phyloP scores from a whole-genome alignment of 768 basidiomycete species.

The Tylopilus sp. region DNA sequence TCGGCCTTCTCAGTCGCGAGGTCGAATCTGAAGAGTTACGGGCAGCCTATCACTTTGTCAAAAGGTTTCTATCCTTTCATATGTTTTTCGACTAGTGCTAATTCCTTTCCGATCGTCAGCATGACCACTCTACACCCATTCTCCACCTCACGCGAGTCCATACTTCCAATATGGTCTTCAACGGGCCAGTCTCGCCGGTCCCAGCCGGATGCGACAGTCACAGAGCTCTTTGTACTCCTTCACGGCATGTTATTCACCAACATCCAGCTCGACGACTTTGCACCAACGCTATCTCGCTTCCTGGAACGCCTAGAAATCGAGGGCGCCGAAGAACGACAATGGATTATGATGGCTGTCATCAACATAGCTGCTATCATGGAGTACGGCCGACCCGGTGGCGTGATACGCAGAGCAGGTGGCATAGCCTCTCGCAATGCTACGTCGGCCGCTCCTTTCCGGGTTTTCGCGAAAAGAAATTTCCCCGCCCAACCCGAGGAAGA shows the following conservation, averaged over 20 bases:
- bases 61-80: conserved; percentile 59
- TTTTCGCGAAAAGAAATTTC: conserved; percentile 47
- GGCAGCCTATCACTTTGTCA: conserved; percentile 89
- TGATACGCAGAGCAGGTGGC: conserved; percentile 63
- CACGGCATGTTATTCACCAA: conserved; percentile 98
- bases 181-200: conserved; percentile 61
- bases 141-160: conserved; percentile 81
- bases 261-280: conserved; percentile 91
- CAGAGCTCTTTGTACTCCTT: conserved; percentile 85
- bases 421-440: conserved; percentile 37
- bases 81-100: background rate
- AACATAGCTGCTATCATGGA: conserved; percentile 83
- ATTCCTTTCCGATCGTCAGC: conserved; percentile 40
- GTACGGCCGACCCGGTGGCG: conserved; percentile 74
- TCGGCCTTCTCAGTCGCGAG: conserved; percentile 85
- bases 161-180: conserved; percentile 84
- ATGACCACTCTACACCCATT: conserved; percentile 92
- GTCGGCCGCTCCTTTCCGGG: conserved; percentile 39
- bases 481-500: conserved; percentile 31
- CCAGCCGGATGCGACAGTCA: conserved; percentile 65
- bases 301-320: conserved; percentile 85
- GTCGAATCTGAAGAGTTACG: conserved; percentile 78
- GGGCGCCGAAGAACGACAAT: conserved; percentile 79
- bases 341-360: conserved; percentile 94
- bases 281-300: conserved; percentile 75